Base-by-base conservation (phyloP, 306 rosid species). In the Pterocarpus santalinus region DNA sequence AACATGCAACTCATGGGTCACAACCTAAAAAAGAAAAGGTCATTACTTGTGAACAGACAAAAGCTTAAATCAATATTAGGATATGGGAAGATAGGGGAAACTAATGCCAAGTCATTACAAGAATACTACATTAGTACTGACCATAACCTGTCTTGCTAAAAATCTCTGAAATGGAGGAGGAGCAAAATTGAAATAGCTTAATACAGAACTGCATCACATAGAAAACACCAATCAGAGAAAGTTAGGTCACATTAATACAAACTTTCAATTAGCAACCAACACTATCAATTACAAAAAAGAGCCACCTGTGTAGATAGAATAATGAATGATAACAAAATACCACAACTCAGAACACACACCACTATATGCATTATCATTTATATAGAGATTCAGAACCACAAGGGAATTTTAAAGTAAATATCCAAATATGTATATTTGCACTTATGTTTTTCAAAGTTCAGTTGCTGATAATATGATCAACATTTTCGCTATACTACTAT, bases 131-230 rank as follows among this genome's bases (percentile, higher is more conserved):
- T 7, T 2, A 51, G 22, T 9, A 85, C 90, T 53, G 66, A 94
- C 94, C 97, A 28, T 80, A 67, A 39, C 63, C 57, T 80, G 81
- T 55, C 85, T 76, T 55, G 15, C 57, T 72, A 80, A 66, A 87
- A 91, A 56, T 51, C 97, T 92, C 80, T 85, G 87, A 85, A 93
- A 95, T 10, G 99, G 97, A 78, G 97, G 79, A 36, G 95, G 97
- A 80, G 97, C 93, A 76, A 88, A 90, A 44, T 87, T 63, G 76
- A 94, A 94, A 84, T 94, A 94, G 77, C 65, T 81, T 82, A 90
- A 81, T 6, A 95, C 80, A 74, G 91, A 83, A 86, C 99, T 95
- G 94, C 87, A 72, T 32, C 72, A 79, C 73, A 38, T 33, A 66
- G 74, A 51, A 52, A 81, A 76, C 9, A 65, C 7, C 7, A 69